phyloP scores from a whole-genome alignment of 805 yeast species.

The Ogataea methanolica region DNA sequence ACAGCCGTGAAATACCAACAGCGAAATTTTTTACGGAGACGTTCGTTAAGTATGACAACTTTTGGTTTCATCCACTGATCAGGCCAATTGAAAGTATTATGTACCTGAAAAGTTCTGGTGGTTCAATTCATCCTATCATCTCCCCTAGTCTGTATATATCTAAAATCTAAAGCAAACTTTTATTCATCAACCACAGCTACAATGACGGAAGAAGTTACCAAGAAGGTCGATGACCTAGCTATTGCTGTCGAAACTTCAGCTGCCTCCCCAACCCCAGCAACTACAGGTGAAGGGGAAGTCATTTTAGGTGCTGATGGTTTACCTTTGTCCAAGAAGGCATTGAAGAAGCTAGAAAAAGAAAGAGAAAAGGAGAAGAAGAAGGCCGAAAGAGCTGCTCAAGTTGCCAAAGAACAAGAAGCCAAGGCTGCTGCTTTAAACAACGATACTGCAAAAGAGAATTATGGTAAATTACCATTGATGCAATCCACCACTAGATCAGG shows the following conservation, averaged over 20 bases:
- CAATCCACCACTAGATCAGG: slow-evolving; percentile 72
- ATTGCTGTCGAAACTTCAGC: slow-evolving; percentile 11
- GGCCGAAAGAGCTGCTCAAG: slow-evolving; percentile 85
- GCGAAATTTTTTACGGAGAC: too few species aligned
- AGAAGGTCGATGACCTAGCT: slow-evolving; percentile 24
- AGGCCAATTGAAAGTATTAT: too few species aligned
- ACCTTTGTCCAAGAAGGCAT: slow-evolving; percentile 89
- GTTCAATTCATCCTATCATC: too few species aligned
- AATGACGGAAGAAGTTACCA: slow-evolving; percentile 28
- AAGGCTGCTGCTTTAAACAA: slow-evolving; percentile 68
- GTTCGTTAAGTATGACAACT: too few species aligned
- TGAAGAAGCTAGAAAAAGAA: slow-evolving; percentile 91
- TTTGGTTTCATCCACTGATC: too few species aligned
- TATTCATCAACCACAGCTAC: neutral
- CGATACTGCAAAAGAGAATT: slow-evolving; percentile 82
- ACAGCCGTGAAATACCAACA: too few species aligned
- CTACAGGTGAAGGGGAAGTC: slow-evolving; percentile 17
- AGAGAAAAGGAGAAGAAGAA: slow-evolving; percentile 89
- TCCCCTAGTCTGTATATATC: too few species aligned
- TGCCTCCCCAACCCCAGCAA: slow-evolving; percentile 10
- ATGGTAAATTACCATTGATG: slow-evolving; percentile 85
- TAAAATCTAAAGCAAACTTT: too few species aligned
- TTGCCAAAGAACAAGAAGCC: slow-evolving; percentile 82
- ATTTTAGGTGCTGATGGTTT: slow-evolving; percentile 58
- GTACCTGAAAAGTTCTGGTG: too few species aligned